Conservation (phyloP, 768 basidiomycete genomes). For the Termitomyces sp. region DNA sequence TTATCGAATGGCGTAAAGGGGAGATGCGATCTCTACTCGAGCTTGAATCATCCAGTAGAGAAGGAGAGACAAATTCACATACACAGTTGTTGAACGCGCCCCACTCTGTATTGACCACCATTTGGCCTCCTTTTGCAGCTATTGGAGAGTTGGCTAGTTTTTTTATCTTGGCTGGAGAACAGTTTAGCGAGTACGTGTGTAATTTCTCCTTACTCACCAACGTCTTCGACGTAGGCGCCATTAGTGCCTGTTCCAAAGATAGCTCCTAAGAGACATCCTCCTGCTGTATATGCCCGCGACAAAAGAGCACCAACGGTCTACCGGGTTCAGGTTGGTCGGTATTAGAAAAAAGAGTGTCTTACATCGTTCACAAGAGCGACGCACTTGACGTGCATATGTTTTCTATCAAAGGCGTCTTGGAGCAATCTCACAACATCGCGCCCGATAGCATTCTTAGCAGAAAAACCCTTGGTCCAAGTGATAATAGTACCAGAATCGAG, state of each 20-base stretch:
- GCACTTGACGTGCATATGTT: conserved; percentile 88
- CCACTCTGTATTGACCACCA: conserved; percentile 99
- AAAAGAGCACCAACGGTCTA: conserved; percentile 95
- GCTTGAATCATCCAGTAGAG: background rate
- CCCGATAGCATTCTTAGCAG: conserved; percentile 86
- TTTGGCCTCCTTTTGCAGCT: conserved; percentile 59
- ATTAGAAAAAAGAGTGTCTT: conserved; percentile 19
- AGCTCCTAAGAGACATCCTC: conserved; percentile 82
- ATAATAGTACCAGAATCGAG: conserved; percentile 85
- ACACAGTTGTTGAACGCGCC: conserved; percentile 96
- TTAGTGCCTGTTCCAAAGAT: conserved; percentile 99
- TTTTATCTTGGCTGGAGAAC: conserved; percentile 56
- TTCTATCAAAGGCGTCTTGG: conserved; percentile 88
- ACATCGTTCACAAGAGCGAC: conserved; percentile 94
- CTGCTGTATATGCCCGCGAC: conserved; percentile 89
- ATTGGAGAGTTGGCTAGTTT: conserved; percentile 71
- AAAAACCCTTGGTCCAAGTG: conserved; percentile 95
- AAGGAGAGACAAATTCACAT: conserved; percentile 18
- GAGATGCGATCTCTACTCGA: conserved; percentile 64
- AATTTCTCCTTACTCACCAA: conserved; percentile 33
- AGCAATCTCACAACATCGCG: conserved; percentile 86
- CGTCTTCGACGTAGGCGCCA: conserved; percentile 91
- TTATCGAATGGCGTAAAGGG: conserved; percentile 91
- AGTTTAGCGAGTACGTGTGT: background rate
- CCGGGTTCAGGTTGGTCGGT: conserved; percentile 1